These are phyloP conservation scores for Ormosia semicastrata DNA, from an alignment of 306 rosid species.

Conservation along the genomic window DNA sequence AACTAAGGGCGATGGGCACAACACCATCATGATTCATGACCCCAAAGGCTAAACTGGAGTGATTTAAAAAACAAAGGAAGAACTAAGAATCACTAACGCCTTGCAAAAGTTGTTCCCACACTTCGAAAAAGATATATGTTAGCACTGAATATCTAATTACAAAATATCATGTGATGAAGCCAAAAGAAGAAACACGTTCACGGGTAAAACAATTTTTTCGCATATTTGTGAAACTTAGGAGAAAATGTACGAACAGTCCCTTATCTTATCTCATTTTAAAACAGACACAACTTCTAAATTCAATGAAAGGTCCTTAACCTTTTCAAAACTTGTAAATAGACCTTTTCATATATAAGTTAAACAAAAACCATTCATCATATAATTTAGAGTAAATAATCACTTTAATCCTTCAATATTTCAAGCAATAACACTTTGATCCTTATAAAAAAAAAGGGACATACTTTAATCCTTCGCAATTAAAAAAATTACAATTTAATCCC, in stretches of 20 bases:
- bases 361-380: neutral
- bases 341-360: neutral
- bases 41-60: neutral
- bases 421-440: no score
- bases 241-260: neutral
- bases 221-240: no score
- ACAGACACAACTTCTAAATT: neutral
- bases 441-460: no score
- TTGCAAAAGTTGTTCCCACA: neutral
- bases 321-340: neutral
- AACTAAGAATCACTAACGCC: neutral
- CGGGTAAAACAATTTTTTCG: neutral
- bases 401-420: no score
- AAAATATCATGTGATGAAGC: neutral
- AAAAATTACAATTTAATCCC: no score
- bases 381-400: no score
- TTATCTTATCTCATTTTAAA: neutral
- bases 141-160: neutral
- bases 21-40: neutral
- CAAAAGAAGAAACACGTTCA: neutral
- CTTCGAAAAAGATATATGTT: neutral
- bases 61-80: neutral
- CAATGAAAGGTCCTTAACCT: neutral
- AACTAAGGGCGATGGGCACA: neutral
- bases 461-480: no score